Evolutionary conservation across 495 filamentous ascomycete species (phyloP).

Genomic region (Astrothelium subdiscretum): DNA sequence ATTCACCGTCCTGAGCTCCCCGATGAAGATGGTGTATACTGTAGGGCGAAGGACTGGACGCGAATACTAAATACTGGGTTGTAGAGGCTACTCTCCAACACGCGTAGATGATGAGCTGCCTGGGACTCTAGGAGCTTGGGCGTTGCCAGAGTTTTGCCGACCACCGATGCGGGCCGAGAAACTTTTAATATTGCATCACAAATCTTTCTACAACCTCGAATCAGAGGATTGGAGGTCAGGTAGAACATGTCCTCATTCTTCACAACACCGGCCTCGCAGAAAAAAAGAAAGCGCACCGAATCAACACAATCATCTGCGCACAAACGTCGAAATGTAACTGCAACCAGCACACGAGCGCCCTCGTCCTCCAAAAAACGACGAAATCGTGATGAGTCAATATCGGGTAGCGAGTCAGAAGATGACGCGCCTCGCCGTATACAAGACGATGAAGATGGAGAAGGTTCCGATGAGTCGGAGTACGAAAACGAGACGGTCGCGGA

Average conservation of each 20-base stretch:
- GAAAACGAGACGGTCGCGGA: slow-evolving; percentile 79
- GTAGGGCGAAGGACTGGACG: too few relatives aligned
- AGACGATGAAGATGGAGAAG: slow-evolving; percentile 29
- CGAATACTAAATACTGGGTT: too few relatives aligned
- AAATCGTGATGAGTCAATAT: slow-evolving; percentile 53
- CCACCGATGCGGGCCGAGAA: not conserved
- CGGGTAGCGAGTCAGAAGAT: slow-evolving; percentile 67
- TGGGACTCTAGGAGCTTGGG: not conserved
- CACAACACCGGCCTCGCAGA: slow-evolving; percentile 30
- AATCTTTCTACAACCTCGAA: not conserved
- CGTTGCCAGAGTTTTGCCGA: not conserved
- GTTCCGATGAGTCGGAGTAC: slow-evolving; percentile 43
- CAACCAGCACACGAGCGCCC: slow-evolving; percentile 11
- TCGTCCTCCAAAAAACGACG: slow-evolving; percentile 13
- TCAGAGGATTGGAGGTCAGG: not conserved
- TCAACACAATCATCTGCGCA: not conserved
- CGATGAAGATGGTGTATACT: too few relatives aligned
- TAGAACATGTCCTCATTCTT: slow-evolving; percentile 32
- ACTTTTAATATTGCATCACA: not conserved
- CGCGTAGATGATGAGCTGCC: slow-evolving; percentile 1
- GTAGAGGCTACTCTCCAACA: too few relatives aligned
- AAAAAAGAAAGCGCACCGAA: slow-evolving; percentile 31
- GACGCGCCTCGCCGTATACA: slow-evolving; percentile 32
- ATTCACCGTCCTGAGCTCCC: too few relatives aligned
- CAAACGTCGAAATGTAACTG: not conserved